Evolutionary conservation across 1,139 yeast species (phyloP).

Genomic region (Yamadazyma songkhlaensis): DNA sequence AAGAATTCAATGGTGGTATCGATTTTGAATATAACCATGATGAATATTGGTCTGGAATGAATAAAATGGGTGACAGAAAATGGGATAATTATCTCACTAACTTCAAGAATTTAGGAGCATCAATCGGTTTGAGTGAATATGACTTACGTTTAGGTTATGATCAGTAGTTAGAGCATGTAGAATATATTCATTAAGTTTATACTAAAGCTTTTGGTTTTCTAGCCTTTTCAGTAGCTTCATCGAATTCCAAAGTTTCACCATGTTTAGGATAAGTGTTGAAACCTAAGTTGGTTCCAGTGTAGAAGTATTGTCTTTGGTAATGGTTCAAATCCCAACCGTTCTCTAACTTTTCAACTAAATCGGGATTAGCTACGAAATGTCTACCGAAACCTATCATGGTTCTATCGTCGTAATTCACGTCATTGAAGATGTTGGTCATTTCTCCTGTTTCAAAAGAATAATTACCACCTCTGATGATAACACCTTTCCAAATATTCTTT

Average conservation of each 20-base stretch:
- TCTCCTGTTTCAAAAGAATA: constrained; percentile 19
- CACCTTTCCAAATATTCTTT: constrained; percentile 47
- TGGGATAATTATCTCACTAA: constrained; percentile 55
- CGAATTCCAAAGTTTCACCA: constrained; percentile 8
- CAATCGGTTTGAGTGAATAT: constrained; percentile 67
- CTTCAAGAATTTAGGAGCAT: constrained; percentile 64
- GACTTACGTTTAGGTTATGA: constrained; percentile 31
- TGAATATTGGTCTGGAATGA: constrained; percentile 75
- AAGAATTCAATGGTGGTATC: constrained; percentile 77
- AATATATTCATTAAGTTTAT: background rate
- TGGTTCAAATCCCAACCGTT: constrained; percentile 27
- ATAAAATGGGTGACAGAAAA: constrained; percentile 54
- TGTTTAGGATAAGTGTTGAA: constrained; percentile 15
- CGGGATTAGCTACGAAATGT: constrained; percentile 52
- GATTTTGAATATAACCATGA: constrained; percentile 81
- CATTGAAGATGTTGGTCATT: constrained; percentile 15
- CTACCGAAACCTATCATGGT: constrained; percentile 48
- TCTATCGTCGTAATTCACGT: constrained; percentile 32
- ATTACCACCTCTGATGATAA: constrained; percentile 47
- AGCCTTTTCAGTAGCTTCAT: constrained; percentile 14
- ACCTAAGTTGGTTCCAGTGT: constrained; percentile 17
- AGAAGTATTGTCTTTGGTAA: constrained; percentile 18
- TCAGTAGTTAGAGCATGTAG: background rate
- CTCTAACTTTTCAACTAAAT: constrained; percentile 37
- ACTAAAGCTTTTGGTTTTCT: constrained; percentile 4